Base-by-base conservation (phyloP, 2,329 filamentous ascomycete genomes). In the Talaromyces funiculosus region DNA sequence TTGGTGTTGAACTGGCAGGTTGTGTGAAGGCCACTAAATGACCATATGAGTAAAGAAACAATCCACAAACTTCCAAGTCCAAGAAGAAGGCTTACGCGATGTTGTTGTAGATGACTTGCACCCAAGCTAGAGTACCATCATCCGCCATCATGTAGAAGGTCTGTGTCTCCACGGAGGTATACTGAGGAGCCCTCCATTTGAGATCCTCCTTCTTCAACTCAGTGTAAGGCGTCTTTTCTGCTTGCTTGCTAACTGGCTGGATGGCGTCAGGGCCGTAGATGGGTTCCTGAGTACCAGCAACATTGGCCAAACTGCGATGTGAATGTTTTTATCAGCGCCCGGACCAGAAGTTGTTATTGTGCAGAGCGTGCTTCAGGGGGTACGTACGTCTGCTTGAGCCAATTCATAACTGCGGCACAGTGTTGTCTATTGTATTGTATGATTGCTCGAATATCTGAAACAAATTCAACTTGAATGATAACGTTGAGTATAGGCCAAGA, bases 21-120 rank as follows among this genome's bases (percentile, higher is more conserved):
- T 45, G 89, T 92, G 69, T 89, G 89, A 66, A 99, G 85, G 73
- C 93, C 92, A 68, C 92, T 96, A 62, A 57, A 26, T 9, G 9
- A 35, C 10, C 5, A 14, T 10, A 38, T 59, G 59, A 38, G 31
- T 54, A 54, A 37, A 26, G 38, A n/a, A 8, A 1, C 1, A 16
- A 12, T n/a, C 24, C n/a, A 31, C 2, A 22, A 37, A 14, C 16
- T 24, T 53, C 18, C 29, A 31, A 53, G 43, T 35, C 12, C 26
- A 22, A 20, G 24, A 55, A 49, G 56, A 60, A 54, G 63, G 59
- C 88, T 77, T 86, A 97, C 92, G 86, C 89, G 74, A 99, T 90
- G 78, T 96, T 97, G 81, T 90, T 97, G 82, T 97, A 96, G 75
- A 99, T 96, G 77, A 97, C 84, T 82, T 99, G 94, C 63, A 85